A percentile compares a stretch with the other conserved stretches of the same genome.
Conservation (phyloP, 1,139 yeast species). For the Debaryomyces coudertii region DNA sequence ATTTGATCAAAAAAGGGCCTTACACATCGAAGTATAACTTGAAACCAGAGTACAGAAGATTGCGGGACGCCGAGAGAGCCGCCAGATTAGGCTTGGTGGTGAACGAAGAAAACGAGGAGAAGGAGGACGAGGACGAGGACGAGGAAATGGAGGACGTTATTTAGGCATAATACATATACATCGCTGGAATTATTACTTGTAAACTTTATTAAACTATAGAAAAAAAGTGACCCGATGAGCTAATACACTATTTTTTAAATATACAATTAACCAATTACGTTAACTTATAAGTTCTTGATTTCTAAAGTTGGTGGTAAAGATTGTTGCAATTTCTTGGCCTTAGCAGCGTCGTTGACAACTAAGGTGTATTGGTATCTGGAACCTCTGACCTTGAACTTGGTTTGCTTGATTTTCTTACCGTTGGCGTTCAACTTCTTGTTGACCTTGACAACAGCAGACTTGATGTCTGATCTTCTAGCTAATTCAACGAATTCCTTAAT, state of each 20-base stretch:
- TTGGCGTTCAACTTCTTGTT: conserved; percentile 84
- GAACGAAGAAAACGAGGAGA: conserved; percentile 49
- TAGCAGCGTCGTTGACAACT: conserved; percentile 93
- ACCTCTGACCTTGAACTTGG: conserved; percentile 99
- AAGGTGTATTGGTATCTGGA: conserved; percentile 93
- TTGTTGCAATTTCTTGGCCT: conserved; percentile 98
- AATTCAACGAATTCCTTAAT: conserved; percentile 97
- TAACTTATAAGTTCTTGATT: conserved; percentile 64
- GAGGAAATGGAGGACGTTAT: conserved; percentile 50
- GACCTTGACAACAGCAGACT: conserved; percentile 86
- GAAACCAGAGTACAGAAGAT: conserved; percentile 85
- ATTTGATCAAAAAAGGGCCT: conserved; percentile 91
- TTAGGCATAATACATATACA: conserved; percentile 17
- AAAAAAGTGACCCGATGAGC: conserved; percentile 13
- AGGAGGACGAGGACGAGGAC: conserved; percentile 51
- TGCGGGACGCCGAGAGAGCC: conserved; percentile 77
- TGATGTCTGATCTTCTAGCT: conserved; percentile 97
- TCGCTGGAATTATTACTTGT: conserved; percentile 1
- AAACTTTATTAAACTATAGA: conserved; percentile 13
- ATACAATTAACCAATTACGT: conserved; percentile 17
- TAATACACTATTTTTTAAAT: conserved; percentile 14
- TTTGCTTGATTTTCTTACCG: conserved; percentile 87
- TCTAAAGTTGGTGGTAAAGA: conserved; percentile 95
- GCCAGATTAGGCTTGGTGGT: conserved; percentile 54
- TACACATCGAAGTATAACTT: conserved; percentile 89